A percentile compares a stretch with the other conserved stretches of the same genome.
Evolutionary conservation across 768 basidiomycete species (phyloP).

Genomic region (Leccinum imitatum): DNA sequence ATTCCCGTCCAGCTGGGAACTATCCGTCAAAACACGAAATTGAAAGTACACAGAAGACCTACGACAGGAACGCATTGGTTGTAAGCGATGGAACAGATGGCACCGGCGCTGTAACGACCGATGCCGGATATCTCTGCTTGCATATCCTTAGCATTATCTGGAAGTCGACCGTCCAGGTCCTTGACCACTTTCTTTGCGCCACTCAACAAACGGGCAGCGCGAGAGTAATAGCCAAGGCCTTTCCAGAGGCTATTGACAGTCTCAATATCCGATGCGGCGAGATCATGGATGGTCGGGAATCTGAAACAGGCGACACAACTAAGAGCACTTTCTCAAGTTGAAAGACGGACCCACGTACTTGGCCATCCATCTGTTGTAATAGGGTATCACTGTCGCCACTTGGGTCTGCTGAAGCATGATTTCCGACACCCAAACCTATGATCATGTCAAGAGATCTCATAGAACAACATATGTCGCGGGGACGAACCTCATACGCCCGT

Average conservation of each 20-base stretch:
- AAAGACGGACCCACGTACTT: conserved; percentile 45
- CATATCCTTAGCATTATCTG: conserved; percentile 77
- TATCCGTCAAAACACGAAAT: background rate
- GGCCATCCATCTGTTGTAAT: conserved; percentile 87
- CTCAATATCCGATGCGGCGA: conserved; percentile 74
- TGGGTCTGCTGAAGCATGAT: conserved; percentile 98
- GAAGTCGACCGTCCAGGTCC: conserved; percentile 67
- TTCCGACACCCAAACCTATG: conserved; percentile 85
- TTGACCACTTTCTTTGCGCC: conserved; percentile 81
- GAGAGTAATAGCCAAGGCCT: conserved; percentile 87
- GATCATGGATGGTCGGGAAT: conserved; percentile 77
- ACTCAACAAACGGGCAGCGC: conserved; percentile 75
- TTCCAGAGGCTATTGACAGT: conserved; percentile 90
- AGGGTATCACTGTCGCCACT: conserved; percentile 90
- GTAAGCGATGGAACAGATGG: conserved; percentile 86
- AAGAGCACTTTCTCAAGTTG: background rate
- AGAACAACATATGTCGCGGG: background rate
- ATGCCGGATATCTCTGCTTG: conserved; percentile 84
- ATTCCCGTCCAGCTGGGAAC: conserved; percentile 79
- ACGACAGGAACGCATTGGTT: conserved; percentile 83
- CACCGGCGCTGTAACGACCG: conserved; percentile 84
- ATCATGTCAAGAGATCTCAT: background rate
- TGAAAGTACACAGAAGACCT: conserved; percentile 31
- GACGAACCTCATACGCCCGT: conserved; percentile 83
- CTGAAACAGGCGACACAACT: conserved; percentile 35